phyloP scores from a whole-genome alignment of 225 moss, liverwort and hornwort species.

The Physcomitrium patens region DNA sequence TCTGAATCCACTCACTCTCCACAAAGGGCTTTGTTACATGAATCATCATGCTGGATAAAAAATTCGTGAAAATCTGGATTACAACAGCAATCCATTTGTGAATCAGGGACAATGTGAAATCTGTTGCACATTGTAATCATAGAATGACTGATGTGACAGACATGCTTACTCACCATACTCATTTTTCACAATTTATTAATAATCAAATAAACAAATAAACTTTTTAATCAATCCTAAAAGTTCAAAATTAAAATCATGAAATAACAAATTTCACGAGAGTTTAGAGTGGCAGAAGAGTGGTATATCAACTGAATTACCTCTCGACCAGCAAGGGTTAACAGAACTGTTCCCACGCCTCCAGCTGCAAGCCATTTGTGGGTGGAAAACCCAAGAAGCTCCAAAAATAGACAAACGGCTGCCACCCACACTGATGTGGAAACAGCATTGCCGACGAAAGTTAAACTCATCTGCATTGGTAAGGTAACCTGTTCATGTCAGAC shows the following conservation, averaged over 20 bases:
- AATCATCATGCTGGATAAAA: constrained; percentile 80
- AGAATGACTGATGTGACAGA: background rate
- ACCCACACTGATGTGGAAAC: constrained; percentile 86
- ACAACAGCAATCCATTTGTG: background rate
- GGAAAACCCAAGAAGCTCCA: constrained; percentile 83
- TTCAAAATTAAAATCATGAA: background rate
- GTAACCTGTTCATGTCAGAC: constrained; percentile 10
- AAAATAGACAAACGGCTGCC: constrained; percentile 77
- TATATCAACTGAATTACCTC: constrained; percentile 50
- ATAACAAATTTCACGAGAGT: background rate
- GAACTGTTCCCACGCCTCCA: constrained; percentile 84
- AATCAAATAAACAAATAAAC: background rate
- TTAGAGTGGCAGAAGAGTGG: no score
- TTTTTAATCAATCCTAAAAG: background rate
- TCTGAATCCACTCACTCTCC: constrained; percentile 83
- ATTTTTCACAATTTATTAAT: background rate
- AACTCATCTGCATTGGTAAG: constrained; percentile 56
- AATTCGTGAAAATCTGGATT: constrained; percentile 79
- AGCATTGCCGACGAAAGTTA: constrained; percentile 68
- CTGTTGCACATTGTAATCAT: background rate
- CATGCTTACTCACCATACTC: background rate
- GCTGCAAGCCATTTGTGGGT: constrained; percentile 81
- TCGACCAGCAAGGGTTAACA: constrained; percentile 79
- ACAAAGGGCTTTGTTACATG: constrained; percentile 84
- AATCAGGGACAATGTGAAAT: background rate